phyloP scores from a whole-genome alignment of 2,329 filamentous ascomycete species.

The Microdochium nivale region DNA sequence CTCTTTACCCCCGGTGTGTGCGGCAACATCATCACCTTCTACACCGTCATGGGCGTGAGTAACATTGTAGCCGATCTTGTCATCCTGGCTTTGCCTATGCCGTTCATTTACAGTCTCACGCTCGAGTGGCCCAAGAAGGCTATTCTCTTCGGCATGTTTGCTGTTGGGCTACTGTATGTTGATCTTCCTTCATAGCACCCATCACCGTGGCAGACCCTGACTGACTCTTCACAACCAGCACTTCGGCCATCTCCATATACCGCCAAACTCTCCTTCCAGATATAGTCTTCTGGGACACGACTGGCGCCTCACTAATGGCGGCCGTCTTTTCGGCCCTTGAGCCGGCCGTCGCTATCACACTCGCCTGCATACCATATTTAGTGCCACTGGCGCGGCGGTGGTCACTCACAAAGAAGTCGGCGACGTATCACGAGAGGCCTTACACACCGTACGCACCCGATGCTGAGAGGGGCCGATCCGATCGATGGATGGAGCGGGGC shows the following conservation, averaged over 20 bases:
- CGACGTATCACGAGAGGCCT: no score
- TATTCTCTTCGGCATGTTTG: conserved; percentile 3
- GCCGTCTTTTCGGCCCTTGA: conserved; percentile 3
- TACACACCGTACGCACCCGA: no score
- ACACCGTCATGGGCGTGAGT: not conserved
- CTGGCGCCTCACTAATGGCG: conserved; percentile 1
- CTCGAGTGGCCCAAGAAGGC: conserved; percentile 3
- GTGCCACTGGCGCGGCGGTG: not conserved
- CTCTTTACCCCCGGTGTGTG: not conserved
- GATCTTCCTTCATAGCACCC: no score
- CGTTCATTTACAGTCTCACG: not conserved
- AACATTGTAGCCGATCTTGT: conserved; percentile 1
- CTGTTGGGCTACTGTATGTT: conserved; percentile 4
- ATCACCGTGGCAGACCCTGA: no score
- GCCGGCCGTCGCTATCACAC: conserved; percentile 3
- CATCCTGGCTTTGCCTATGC: not conserved
- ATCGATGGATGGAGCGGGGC: no score
- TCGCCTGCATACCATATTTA: conserved; percentile 6
- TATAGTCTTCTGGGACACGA: not conserved
- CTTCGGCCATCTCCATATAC: conserved; percentile 4
- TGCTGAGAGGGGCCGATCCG: no score
- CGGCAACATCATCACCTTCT: not conserved
- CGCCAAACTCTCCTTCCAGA: conserved; percentile 2
- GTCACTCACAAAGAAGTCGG: no score
- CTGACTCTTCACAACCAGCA: not conserved